phyloP scores from a whole-genome alignment of 179 eudicot genomes.

The Heliamphora pulchella region DNA sequence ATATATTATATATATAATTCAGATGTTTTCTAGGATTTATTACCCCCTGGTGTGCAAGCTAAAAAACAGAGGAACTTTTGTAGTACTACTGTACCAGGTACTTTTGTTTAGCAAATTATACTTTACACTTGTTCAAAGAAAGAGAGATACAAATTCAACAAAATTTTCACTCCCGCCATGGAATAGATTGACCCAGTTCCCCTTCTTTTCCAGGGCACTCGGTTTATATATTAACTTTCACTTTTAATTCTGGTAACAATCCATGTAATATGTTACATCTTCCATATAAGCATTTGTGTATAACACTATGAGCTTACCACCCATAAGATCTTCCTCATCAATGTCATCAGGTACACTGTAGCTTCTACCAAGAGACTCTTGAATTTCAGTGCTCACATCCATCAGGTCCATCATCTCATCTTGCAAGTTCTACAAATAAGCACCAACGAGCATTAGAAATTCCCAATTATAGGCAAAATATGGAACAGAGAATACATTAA shows the following conservation, averaged over 20 bases:
- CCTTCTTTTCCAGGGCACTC: too few species aligned
- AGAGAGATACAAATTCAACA: too few species aligned
- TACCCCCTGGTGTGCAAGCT: not conserved
- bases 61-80: not conserved
- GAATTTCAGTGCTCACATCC: conserved; percentile 95
- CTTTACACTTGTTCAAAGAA: not conserved
- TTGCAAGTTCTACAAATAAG: conserved; percentile 67
- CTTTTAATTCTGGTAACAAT: not conserved
- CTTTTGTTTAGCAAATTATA: not conserved
- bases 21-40: not conserved
- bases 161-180: too few species aligned
- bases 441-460: not conserved
- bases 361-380: conserved; percentile 94
- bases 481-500: not conserved
- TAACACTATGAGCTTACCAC: conserved; percentile 44
- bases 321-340: conserved; percentile 96
- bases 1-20: not conserved
- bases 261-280: not conserved
- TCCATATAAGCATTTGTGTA: not conserved
- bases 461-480: not conserved
- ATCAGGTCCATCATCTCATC: conserved; percentile 97
- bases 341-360: conserved; percentile 89
- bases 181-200: too few species aligned
- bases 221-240: not conserved
- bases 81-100: too few species aligned